Conservation (phyloP, 2,329 filamentous ascomycete species). For the Nigrograna mackinnonii region DNA sequence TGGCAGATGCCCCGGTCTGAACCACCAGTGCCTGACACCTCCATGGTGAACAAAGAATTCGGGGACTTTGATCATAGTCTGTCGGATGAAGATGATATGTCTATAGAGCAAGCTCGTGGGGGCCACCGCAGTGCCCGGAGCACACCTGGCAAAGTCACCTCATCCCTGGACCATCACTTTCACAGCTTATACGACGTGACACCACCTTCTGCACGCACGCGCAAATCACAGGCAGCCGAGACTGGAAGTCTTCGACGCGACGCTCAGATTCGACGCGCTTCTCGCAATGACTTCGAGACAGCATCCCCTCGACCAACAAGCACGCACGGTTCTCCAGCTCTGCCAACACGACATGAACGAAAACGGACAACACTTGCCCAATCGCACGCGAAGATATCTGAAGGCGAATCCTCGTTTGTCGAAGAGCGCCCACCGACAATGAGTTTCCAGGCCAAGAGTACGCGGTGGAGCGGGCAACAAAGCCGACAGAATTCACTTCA, state of each 20-base stretch:
- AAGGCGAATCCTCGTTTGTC: constrained; percentile 57
- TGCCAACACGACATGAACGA: constrained; percentile 35
- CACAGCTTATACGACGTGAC: constrained; percentile 53
- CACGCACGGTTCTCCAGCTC: constrained; percentile 35
- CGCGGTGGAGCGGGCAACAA: constrained; percentile 56
- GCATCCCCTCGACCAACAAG: constrained; percentile 42
- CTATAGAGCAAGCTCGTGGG: constrained; percentile 62
- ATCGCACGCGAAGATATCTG: constrained; percentile 57
- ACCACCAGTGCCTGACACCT: constrained; percentile 36
- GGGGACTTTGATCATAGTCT: constrained; percentile 45
- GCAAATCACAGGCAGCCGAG: constrained; percentile 36
- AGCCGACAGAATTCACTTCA: constrained; percentile 46
- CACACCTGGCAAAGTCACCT: constrained; percentile 51
- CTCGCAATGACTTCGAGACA: constrained; percentile 44
- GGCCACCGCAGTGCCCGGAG: constrained; percentile 42
- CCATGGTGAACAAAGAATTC: constrained; percentile 44
- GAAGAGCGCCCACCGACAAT: constrained; percentile 54
- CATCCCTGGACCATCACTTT: constrained; percentile 54
- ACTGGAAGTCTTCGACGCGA: constrained; percentile 46
- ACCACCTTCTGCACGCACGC: constrained; percentile 42
- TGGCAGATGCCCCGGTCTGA: constrained; percentile 42
- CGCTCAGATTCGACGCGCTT: constrained; percentile 50
- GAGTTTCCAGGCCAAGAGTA: constrained; percentile 50
- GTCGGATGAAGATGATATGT: constrained; percentile 51
- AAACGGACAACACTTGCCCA: constrained; percentile 58